Conservation (phyloP, 306 rosid genomes). For the Glycine soja region DNA sequence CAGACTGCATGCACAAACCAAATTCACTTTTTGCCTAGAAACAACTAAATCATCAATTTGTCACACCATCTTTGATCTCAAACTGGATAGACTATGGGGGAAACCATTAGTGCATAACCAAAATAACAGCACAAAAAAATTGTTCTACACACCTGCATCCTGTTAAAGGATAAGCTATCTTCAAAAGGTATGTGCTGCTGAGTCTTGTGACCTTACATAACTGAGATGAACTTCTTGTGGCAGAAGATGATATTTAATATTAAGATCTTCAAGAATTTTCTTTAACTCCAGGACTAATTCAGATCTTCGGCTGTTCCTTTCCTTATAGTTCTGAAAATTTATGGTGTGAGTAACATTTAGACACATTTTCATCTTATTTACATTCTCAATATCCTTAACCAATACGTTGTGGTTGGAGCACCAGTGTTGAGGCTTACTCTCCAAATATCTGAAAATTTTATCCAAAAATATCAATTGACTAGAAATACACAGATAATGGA, state of each 20-base stretch:
- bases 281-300: conserved; percentile 82
- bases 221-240: conserved; percentile 76
- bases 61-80: background rate
- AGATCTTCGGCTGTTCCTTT: conserved; percentile 70
- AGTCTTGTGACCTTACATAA: conserved; percentile 48
- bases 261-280: conserved; percentile 74
- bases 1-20: background rate
- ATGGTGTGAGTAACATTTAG: conserved; percentile 72
- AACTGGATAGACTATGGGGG: background rate
- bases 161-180: conserved; percentile 8
- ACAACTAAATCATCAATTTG: background rate
- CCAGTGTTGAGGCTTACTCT: conserved; percentile 83
- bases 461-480: conserved; percentile 4
- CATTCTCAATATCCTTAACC: conserved; percentile 75
- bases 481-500: background rate
- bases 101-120: background rate
- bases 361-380: conserved; percentile 74
- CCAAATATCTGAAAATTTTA: conserved; percentile 69
- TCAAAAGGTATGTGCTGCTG: conserved; percentile 41
- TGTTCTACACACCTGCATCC: too few species aligned
- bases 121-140: too few species aligned
- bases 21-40: conserved; percentile 3
- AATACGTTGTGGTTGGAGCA: conserved; percentile 60
- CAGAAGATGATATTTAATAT: conserved; percentile 57
- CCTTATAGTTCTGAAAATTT: conserved; percentile 78